Evolutionary conservation across 306 rosid genomes (phyloP), one percentile per base, ranked within the genome.

Genomic region (Biancaea sappan): DNA sequence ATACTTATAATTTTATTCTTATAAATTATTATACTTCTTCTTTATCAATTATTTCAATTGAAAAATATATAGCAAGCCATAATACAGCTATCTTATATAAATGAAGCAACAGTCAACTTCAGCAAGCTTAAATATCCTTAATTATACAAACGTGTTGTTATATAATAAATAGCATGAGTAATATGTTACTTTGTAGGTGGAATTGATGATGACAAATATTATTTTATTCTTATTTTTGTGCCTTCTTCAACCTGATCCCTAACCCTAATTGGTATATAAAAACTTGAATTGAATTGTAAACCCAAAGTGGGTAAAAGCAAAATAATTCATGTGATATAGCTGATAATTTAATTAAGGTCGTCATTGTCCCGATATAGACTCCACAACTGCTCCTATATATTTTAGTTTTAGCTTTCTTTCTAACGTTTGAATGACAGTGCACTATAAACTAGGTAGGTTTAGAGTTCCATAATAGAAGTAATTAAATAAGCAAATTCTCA

Each of bases 291-390:
- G 11, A 31, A 18, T 5, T 19, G 41, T 31, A 22, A 29, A 29
- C 3, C 7, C 31, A 12, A 52, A 0, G 26, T 1, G 19, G 54
- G 37, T 26, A 28, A 28, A 56, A 28, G 18, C 16, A 25, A 56
- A 56, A 56, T 19, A 24, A 29, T 59, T 18, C 43, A n/a, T 8
- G 46, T 32, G 2, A 18, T 35, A 19, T 25, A 53, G 3, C 26
- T 26, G 26, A 66, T 13, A 25, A 15, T 16, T 66, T 46, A 54
- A 9, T n/a, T 28, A n/a, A 19, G 44, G 59, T 47, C 59, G 59
- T 47, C 59, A 67, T 47, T 71, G 26, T 71, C 67, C 52, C 22
- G 44, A 71, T 56, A 25, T 60, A 43, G 57, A 57, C 54, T 40
- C 38, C 48, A 13, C 26, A 71, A 25, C 43, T 54, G 19, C 76